Evolutionary conservation across 1,284 basidiomycete genomes (phyloP), one percentile per base, ranked within the genome.

Genomic region (Puccinia triticina): DNA sequence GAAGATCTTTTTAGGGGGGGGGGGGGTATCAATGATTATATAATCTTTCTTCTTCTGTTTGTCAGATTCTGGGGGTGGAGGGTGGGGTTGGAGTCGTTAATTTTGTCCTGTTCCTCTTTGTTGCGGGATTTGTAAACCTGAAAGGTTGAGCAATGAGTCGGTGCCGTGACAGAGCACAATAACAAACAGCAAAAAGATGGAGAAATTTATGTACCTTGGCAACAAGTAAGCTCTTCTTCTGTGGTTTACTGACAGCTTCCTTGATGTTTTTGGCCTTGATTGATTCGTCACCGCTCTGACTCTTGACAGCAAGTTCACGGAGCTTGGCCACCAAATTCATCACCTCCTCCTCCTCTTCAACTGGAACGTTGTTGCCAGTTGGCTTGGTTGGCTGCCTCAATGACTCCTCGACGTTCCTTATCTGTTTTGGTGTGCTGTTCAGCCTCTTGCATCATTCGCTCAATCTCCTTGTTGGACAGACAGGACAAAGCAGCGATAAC

Each of bases 401-500:
- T 98, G 84, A 98, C 90, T 77, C 90, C 87, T 87, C 93, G 92
- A 87, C 96, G 92, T 76, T 90, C 90, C 90, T 97, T 96, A 89
- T 87, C 87, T 1, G 86, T 84, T 84, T 88, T 82, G 32, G 83
- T 46, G 53, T 76, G 78, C 88, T 94, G 90, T 89, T 99, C 96
- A 82, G 95, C 92, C 86, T 99, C 96, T 53, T 92, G 88, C 82
- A 99, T 92, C 96, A 99, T 98, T 88, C 92, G 92, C 90, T 98
- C 95, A 85, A 99, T 98, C 87, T 99, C 96, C 89, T 93, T 93
- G 89, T 98, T 95, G 84, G 91, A 93, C 79, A 99, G 92, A 88
- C 96, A 96, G 7, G 96, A 98, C 53, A 95, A 98, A 26, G 95
- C 97, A 23, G 96, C 95, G 84, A 99, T 96, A 74, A 94, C 96